These are phyloP conservation scores for Pulveroboletus frians DNA, from an alignment of 768 basidiomycete genomes.

Conservation along the genomic window DNA sequence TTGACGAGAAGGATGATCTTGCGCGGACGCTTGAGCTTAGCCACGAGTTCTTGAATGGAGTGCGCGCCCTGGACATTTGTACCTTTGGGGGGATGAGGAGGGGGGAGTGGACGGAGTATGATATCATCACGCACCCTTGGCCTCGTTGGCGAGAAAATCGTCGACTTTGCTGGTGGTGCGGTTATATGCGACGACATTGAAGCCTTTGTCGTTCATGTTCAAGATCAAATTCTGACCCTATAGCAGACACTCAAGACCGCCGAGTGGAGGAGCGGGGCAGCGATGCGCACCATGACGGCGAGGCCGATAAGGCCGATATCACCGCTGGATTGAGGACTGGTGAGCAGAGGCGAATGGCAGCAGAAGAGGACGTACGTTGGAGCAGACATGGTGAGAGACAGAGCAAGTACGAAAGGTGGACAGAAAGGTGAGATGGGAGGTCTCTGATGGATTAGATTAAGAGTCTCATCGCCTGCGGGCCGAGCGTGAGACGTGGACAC, in stretches of 20 bases:
- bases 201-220: conserved; percentile 99
- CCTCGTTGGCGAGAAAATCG: conserved; percentile 91
- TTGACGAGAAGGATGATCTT: conserved; percentile 99
- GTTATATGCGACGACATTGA: conserved; percentile 95
- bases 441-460: conserved; percentile 28
- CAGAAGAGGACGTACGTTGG: conserved; percentile 43
- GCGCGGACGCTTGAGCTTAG: conserved; percentile 92
- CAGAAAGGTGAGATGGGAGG: conserved; percentile 24
- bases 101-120: conserved; percentile 17
- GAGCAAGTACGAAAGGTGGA: conserved; percentile 31
- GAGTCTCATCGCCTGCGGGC: neutral
- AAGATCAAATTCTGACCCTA: conserved; percentile 96
- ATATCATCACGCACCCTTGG: conserved; percentile 70
- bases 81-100: conserved; percentile 46
- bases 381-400: conserved; percentile 37
- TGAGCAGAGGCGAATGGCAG: conserved; percentile 14
- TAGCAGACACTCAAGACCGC: conserved; percentile 1
- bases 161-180: conserved; percentile 96
- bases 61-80: conserved; percentile 95
- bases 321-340: conserved; percentile 49
- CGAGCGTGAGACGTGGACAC: conserved; percentile 21
- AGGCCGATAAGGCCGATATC: conserved; percentile 98
- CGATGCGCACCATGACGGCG: conserved; percentile 84
- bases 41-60: conserved; percentile 83
- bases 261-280: conserved; percentile 12